Evolutionary conservation across 106 monocot species (phyloP), one percentile per base, ranked within the genome.

Genomic region (Gastrodia elata): DNA sequence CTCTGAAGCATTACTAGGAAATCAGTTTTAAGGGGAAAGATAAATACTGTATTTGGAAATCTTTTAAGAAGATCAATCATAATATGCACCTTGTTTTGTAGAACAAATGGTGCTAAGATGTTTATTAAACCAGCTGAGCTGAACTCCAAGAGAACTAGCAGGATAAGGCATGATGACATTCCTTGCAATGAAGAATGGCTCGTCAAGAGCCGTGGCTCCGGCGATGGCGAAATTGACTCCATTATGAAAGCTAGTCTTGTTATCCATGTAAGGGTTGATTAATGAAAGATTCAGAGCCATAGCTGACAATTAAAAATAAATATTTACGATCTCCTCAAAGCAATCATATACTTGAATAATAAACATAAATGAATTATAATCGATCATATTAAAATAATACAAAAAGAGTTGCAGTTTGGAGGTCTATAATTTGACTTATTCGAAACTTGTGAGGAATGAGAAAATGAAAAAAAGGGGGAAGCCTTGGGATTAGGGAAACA

Each of bases 161-260:
- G 74, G 40, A 30, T 39, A 64, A 3, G 64, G 74, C 64, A 64
- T 18, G 27, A 15, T 7, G 2, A 85, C 71, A 3, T 82, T 78
- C 2, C 28, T 80, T 37, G 57, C 39, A 4, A 69, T 39, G 26
- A 89, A 78, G 73, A 76, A 76, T 18, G 55, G n/a, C 11, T 38
- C 37, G 58, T 80, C 78, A 4, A 88, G 80, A 0, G 86, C 89
- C 0, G 88, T 88, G 5, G 85, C 82, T 34, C 88, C 88, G 6
- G 83, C 88, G 2, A 88, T 83, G 6, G 88, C 89, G 24, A 89
- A 89, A 41, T 89, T 89, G 4, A 76, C 89, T 9, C 89, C 89
- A 3, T 77, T 65, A 1, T 32, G 44, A 38, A 88, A 85, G 36
- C 73, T 39, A 24, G 84, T 68, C 11, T 33, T 61, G 27, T 82